These are phyloP conservation scores for Sporothrix luriei DNA, from an alignment of 2,329 filamentous ascomycete genomes.

Conservation along the genomic window DNA sequence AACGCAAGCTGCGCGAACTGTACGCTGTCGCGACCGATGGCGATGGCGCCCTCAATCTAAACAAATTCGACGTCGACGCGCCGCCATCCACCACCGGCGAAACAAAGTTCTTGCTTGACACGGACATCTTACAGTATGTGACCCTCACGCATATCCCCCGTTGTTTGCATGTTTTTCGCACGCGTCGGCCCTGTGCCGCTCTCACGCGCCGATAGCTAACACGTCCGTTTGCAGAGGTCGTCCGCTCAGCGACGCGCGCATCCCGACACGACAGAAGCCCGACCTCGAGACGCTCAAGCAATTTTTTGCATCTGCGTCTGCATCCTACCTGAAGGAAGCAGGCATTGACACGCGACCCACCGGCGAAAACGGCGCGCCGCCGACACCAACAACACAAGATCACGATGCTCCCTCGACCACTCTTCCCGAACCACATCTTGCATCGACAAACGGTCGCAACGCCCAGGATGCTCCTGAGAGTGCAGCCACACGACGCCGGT, in stretches of 20 bases:
- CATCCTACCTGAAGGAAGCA: constrained; percentile 34
- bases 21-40: constrained; percentile 76
- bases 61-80: constrained; percentile 61
- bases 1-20: constrained; percentile 87
- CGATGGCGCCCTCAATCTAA: constrained; percentile 62
- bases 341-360: constrained; percentile 14
- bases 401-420: constrained; percentile 5
- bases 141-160: constrained; percentile 33
- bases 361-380: constrained; percentile 20
- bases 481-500: constrained; percentile 1
- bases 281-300: constrained; percentile 50
- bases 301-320: constrained; percentile 41
- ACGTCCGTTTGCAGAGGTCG: constrained; percentile 46
- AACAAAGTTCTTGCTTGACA: constrained; percentile 58
- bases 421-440: background rate
- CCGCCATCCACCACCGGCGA: constrained; percentile 56
- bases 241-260: constrained; percentile 55
- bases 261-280: constrained; percentile 53
- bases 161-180: constrained; percentile 27
- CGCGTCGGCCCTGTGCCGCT: constrained; percentile 1
- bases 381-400: constrained; percentile 19
- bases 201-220: constrained; percentile 34
- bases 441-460: background rate
- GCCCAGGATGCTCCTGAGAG: background rate
- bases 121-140: constrained; percentile 64